Evolutionary conservation across 257 asterid genomes (phyloP).

Genomic region (Perilla frutescens): DNA sequence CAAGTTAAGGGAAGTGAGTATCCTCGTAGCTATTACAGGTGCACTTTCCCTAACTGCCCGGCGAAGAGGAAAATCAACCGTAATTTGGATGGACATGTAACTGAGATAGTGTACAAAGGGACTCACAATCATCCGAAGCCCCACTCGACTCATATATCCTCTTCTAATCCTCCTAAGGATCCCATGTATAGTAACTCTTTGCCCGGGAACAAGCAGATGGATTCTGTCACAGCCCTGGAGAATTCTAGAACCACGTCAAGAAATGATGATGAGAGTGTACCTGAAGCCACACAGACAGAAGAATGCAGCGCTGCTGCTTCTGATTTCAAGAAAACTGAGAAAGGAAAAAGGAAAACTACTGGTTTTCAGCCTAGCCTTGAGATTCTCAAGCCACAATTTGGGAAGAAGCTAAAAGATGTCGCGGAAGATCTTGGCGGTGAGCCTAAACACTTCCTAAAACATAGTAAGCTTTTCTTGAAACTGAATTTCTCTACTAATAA

Average conservation of each 20-base stretch:
- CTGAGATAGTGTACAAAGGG: conserved; percentile 91
- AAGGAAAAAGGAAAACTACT: not conserved
- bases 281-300: too few species aligned
- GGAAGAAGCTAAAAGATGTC: conserved; percentile 21
- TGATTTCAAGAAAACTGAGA: not conserved
- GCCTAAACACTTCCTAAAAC: not conserved
- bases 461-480: not conserved
- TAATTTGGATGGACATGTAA: conserved; percentile 77
- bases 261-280: conserved; percentile 59
- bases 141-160: conserved; percentile 67
- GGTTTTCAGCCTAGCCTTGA: conserved; percentile 2
- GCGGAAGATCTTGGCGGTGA: not conserved
- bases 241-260: conserved; percentile 71
- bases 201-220: conserved; percentile 52
- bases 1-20: conserved; percentile 89
- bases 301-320: not conserved
- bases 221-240: conserved; percentile 51
- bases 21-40: conserved; percentile 87
- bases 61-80: conserved; percentile 91
- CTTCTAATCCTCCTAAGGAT: conserved; percentile 57
- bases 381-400: conserved; percentile 30
- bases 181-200: conserved; percentile 33
- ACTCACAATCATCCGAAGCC: conserved; percentile 93
- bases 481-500: not conserved
- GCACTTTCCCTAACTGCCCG: conserved; percentile 78